Conservation (phyloP, 2,329 filamentous ascomycete species). For the Colletotrichum orbiculare region DNA sequence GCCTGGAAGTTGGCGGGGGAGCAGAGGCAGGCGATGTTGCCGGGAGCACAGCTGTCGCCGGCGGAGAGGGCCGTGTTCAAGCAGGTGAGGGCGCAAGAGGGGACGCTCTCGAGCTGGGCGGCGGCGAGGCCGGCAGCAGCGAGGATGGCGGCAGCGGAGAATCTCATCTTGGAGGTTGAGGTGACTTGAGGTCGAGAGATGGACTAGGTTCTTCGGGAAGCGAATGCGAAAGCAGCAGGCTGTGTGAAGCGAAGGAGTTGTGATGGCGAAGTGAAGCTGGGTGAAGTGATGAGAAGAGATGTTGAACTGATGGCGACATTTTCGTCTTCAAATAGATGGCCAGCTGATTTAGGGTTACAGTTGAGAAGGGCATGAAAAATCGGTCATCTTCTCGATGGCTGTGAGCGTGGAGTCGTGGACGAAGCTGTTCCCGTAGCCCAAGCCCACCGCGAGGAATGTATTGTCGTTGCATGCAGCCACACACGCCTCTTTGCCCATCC, state of each 20-base stretch:
- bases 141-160: constrained; percentile 23
- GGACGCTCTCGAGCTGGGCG: constrained; percentile 29
- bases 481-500: neutral
- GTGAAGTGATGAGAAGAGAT: constrained; percentile 3
- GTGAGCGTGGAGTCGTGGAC: neutral
- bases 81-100: constrained; percentile 21
- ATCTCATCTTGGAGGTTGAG: constrained; percentile 32
- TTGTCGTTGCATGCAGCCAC: constrained; percentile 26
- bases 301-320: neutral
- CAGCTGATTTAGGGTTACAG: neutral
- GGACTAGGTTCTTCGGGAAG: neutral
- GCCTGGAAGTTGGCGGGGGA: constrained; percentile 23
- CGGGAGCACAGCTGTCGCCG: constrained; percentile 1
- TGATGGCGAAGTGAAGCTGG: constrained; percentile 6
- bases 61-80: constrained; percentile 21
- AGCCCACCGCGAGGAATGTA: constrained; percentile 24
- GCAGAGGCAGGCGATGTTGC: constrained; percentile 22
- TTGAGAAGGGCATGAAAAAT: neutral
- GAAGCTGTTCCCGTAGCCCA: constrained; percentile 18
- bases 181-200: constrained; percentile 2
- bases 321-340: constrained; percentile 17
- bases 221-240: neutral
- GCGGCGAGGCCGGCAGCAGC: constrained; percentile 32
- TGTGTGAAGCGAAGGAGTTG: constrained; percentile 17
- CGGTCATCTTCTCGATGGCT: constrained; percentile 1